Percentiles rank a stretch among this genome's conserved stretches.
These are phyloP conservation scores for Boletus pseudopeckii DNA, from an alignment of 768 basidiomycete genomes.

Conservation along the genomic window DNA sequence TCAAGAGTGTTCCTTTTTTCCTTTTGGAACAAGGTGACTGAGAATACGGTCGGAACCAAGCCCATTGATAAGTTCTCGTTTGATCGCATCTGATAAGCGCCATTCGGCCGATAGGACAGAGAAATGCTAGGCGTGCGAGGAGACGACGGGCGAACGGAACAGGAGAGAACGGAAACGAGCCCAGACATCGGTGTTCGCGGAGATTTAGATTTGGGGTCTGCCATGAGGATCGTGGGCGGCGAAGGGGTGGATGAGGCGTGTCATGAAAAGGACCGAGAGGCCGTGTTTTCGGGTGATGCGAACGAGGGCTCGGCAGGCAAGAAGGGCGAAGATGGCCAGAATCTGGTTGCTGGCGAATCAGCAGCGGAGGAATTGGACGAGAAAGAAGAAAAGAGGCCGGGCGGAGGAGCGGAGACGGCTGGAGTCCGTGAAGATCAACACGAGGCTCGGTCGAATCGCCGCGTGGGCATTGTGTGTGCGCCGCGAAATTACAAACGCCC, in stretches of 20 bases:
- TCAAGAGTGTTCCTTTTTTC: background rate
- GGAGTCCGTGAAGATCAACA: slow-evolving; percentile 22
- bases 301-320: slow-evolving; percentile 12
- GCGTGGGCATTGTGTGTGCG: slow-evolving; percentile 41
- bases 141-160: background rate
- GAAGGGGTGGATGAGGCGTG: slow-evolving; percentile 25
- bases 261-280: slow-evolving; percentile 13
- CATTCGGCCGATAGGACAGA: slow-evolving; percentile 2
- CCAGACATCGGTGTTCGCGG: slow-evolving; percentile 15
- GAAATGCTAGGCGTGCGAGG: slow-evolving; percentile 3
- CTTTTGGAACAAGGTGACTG: slow-evolving; percentile 1
- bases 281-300: slow-evolving; percentile 22
- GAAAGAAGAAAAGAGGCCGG: background rate
- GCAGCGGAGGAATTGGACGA: background rate
- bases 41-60: background rate
- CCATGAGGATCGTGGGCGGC: slow-evolving; percentile 26
- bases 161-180: background rate
- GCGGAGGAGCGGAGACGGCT: slow-evolving; percentile 19
- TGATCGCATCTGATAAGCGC: slow-evolving; percentile 5
- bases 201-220: slow-evolving; percentile 19
- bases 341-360: slow-evolving; percentile 5
- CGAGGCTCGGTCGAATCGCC: slow-evolving; percentile 40
- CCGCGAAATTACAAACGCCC: slow-evolving; percentile 36
- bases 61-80: background rate
- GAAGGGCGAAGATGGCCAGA: background rate